Evolutionary conservation across 139 green algal genomes (phyloP).

Genomic region (Edaphochlamys debaryana): DNA sequence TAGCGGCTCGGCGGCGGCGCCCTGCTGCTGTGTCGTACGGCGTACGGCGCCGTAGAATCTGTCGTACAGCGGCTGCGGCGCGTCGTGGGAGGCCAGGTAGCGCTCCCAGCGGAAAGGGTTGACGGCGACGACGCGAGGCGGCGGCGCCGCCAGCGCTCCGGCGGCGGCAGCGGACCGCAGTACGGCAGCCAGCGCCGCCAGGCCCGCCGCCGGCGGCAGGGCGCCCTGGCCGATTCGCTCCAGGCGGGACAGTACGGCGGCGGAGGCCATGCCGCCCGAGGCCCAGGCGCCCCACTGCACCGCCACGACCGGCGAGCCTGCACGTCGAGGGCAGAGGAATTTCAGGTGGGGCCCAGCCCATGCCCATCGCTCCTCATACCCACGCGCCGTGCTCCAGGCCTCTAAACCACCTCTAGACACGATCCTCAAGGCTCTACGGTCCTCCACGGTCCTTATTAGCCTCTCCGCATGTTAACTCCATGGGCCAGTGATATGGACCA

Average conservation of each 20-base stretch:
- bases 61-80: conserved; percentile 26
- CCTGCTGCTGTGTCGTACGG: not conserved
- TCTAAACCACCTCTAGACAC: no score
- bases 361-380: no score
- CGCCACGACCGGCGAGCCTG: conserved; percentile 31
- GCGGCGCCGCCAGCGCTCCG: not conserved
- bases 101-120: conserved; percentile 66
- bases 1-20: not conserved
- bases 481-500: no score
- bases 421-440: no score
- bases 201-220: conserved; percentile 63
- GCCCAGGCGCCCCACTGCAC: conserved; percentile 71
- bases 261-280: conserved; percentile 61
- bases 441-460: no score
- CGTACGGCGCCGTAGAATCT: conserved; percentile 26
- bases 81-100: conserved; percentile 5
- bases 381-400: no score
- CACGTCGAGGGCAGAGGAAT: not conserved
- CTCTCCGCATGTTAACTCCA: no score
- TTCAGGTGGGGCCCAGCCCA: no score
- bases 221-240: conserved; percentile 74
- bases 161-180: not conserved
- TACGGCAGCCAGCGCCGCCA: conserved; percentile 57
- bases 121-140: conserved; percentile 44
- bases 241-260: conserved; percentile 58